phyloP scores from a whole-genome alignment of 345 rosid species.

The Anastatica hierochuntica region DNA sequence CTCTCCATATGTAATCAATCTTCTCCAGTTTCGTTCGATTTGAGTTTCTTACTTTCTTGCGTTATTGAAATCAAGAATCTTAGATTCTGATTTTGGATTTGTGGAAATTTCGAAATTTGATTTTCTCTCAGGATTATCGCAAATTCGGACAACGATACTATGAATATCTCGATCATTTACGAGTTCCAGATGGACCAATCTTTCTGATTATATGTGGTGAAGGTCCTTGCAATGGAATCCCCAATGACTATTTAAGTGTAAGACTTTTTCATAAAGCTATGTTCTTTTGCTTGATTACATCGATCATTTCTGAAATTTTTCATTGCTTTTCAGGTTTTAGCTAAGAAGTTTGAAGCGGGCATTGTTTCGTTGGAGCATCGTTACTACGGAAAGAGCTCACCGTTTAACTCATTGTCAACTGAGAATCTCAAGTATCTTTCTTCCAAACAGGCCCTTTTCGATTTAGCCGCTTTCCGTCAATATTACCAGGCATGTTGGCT shows the following conservation, averaged over 20 bases:
- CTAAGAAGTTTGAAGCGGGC: slow-evolving; percentile 96
- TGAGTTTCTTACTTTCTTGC: neutral
- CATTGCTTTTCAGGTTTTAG: slow-evolving; percentile 48
- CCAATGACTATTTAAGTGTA: slow-evolving; percentile 65
- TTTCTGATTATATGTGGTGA: slow-evolving; percentile 81
- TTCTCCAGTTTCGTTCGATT: neutral
- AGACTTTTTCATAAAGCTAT: slow-evolving; percentile 19
- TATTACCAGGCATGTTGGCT: slow-evolving; percentile 58
- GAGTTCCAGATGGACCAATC: slow-evolving; percentile 66
- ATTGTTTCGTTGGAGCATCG: slow-evolving; percentile 94
- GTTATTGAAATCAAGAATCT: no score
- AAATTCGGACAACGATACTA: slow-evolving; percentile 67
- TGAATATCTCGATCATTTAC: slow-evolving; percentile 63
- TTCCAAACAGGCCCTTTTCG: slow-evolving; percentile 78
- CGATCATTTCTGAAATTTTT: neutral
- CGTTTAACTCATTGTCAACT: slow-evolving; percentile 53
- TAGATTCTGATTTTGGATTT: neutral
- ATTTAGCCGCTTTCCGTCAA: slow-evolving; percentile 80
- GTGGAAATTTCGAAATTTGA: neutral
- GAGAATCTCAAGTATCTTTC: slow-evolving; percentile 81
- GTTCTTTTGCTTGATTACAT: neutral
- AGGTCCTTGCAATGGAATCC: slow-evolving; percentile 62
- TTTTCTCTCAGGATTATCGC: slow-evolving; percentile 48
- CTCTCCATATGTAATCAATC: slow-evolving; percentile 52
- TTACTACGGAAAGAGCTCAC: slow-evolving; percentile 85